These are phyloP conservation scores for Dendrobium chrysotoxum DNA, from an alignment of 106 monocot genomes.

Conservation along the genomic window DNA sequence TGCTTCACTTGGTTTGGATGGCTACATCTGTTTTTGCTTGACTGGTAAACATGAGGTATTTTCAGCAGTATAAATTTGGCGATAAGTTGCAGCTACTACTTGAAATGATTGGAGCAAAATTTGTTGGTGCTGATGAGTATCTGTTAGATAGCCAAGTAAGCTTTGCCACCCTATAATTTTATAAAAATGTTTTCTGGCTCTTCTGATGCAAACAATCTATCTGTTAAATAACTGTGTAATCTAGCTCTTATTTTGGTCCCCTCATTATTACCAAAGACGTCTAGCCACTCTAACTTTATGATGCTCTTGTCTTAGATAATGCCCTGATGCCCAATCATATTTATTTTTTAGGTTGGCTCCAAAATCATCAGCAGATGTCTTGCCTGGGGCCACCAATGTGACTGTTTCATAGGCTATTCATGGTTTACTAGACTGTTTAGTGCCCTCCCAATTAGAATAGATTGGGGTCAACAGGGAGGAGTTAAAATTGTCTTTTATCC, in stretches of 20 bases:
- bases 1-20: not conserved
- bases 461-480: not conserved
- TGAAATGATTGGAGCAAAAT: constrained; percentile 46
- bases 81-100: constrained; percentile 48
- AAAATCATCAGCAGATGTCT: not conserved
- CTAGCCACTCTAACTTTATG: not conserved
- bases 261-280: not conserved
- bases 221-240: not conserved
- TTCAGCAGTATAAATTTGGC: constrained; percentile 71
- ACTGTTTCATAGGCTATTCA: not conserved
- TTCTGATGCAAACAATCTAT: not conserved
- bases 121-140: constrained; percentile 42
- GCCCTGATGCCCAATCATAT: not conserved
- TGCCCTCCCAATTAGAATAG: not conserved
- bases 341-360: not conserved
- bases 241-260: not conserved
- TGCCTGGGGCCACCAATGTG: not conserved
- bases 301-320: not conserved
- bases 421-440: not conserved
- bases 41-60: constrained; percentile 5
- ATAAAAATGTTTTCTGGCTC: not conserved
- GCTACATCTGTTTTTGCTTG: not conserved
- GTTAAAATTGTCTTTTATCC: not conserved
- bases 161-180: not conserved
- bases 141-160: constrained; percentile 47